Base-by-base conservation (phyloP, 1,139 yeast species). In the Candida neerlandica region DNA sequence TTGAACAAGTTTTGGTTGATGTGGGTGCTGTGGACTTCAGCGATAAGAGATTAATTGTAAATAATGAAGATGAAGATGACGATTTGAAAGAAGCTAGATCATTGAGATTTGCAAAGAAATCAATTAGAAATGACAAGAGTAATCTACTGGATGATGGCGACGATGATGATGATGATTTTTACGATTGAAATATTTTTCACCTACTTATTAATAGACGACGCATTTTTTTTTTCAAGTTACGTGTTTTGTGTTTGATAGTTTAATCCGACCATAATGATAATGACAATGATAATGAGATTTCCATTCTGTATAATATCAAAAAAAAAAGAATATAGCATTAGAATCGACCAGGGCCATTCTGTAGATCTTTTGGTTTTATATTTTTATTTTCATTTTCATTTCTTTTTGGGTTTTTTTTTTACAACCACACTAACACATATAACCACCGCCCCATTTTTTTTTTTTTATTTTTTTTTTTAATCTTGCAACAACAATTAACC, bases 1-100 rank as follows among this genome's bases (percentile, higher is more conserved):
- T 94, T 43, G 97, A 91, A 65, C 73, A 72, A 43, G 78, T 89
- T 21, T 68, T 92, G 60, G 86, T 89, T 26, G 81, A 77, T 43
- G 66, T 82, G 7, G 84, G 82, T 2, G 89, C 92, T 0, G 82
- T 91, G 1, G 74, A 77, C 49, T 80, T 77, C 44, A 71, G 76
- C 15, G 98, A 92, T 64, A 76, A 80, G 50, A 73, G 98, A 53
- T 71, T 92, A 48, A 57, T 74, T 5, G 77, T 79, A 32, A 89
- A 89, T 62, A 82, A 81, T 53, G 82, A 80, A n/a, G 84, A 80
- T 39, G 87, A 81, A 38, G 75, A 70, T 21, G 83, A 77, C 37
- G 71, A 69, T 47, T 58, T 64, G 48, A 70, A 61, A 51, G 85
- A 83, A 51, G 69, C 71, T 6, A 75, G 79, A 52, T 75, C 72